Percentiles rank a stretch among this genome's conserved stretches.
Evolutionary conservation across 1,139 yeast species (phyloP).

Genomic region (Chernovozyma aurita): DNA sequence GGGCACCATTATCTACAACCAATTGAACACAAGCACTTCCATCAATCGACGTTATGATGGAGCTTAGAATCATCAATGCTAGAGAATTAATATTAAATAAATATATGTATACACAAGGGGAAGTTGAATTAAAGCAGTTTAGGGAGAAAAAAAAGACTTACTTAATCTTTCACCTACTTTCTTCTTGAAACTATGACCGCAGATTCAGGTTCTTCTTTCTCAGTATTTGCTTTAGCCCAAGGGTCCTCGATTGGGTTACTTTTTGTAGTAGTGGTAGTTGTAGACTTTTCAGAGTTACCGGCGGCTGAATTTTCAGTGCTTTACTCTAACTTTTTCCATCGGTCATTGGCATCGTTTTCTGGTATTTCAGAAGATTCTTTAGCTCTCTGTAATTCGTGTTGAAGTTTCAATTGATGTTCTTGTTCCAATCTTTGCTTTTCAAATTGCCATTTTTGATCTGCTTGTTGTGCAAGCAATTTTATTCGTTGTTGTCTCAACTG

Average conservation of each 20-base stretch:
- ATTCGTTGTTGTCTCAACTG: constrained; percentile 51
- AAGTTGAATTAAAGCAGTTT: too few species aligned
- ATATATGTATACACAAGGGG: too few species aligned
- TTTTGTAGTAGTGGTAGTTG: neutral
- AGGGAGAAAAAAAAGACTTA: too few species aligned
- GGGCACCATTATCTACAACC: too few species aligned
- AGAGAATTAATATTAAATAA: too few species aligned
- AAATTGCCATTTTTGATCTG: constrained; percentile 54
- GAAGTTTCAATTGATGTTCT: constrained; percentile 28
- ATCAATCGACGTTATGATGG: too few species aligned
- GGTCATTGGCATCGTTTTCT: constrained; percentile 29
- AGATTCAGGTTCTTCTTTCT: constrained; percentile 9
- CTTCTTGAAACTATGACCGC: neutral
- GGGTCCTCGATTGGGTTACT: constrained; percentile 20
- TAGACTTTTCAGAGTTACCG: neutral
- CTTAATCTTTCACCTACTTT: too few species aligned
- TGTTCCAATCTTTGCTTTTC: constrained; percentile 36
- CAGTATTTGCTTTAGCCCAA: constrained; percentile 33
- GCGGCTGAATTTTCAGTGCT: too few species aligned
- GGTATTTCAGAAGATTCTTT: constrained; percentile 10
- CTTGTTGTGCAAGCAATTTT: constrained; percentile 52
- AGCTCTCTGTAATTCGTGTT: constrained; percentile 30
- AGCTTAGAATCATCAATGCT: too few species aligned
- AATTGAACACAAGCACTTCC: too few species aligned
- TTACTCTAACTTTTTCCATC: constrained; percentile 4